phyloP scores from a whole-genome alignment of 768 basidiomycete genomes.

The Pulveroboletus sp. region DNA sequence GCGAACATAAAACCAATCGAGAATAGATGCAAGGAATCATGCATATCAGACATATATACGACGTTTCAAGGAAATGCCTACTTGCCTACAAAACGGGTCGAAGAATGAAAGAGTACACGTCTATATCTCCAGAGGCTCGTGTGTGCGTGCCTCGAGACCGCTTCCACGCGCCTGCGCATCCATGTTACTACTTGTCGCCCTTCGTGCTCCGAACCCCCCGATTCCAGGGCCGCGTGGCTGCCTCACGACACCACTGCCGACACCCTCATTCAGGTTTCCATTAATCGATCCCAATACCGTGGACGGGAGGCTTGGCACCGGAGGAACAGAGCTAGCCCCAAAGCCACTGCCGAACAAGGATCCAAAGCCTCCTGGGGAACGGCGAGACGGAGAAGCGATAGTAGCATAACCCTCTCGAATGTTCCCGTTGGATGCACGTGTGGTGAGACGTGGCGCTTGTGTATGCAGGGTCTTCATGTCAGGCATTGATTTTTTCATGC shows the following conservation, averaged over 20 bases:
- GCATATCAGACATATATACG: conserved; percentile 25
- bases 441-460: conserved; percentile 71
- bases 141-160: conserved; percentile 78
- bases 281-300: conserved; percentile 45
- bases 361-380: conserved; percentile 65
- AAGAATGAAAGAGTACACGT: conserved; percentile 4
- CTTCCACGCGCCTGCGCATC: conserved; percentile 47
- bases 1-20: conserved; percentile 11
- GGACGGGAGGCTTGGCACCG: conserved; percentile 72
- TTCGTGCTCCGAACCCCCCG: conserved; percentile 65
- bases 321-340: conserved; percentile 49
- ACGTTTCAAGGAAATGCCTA: conserved; percentile 15
- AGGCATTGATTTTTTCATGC: conserved; percentile 98
- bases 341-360: conserved; percentile 57
- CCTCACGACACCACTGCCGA: conserved; percentile 55
- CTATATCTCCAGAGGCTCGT: conserved; percentile 83
- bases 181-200: conserved; percentile 28
- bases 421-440: conserved; percentile 83
- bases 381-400: conserved; percentile 76
- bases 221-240: conserved; percentile 82
- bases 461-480: conserved; percentile 87
- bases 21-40: conserved; percentile 23
- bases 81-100: conserved; percentile 14
- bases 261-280: conserved; percentile 37
- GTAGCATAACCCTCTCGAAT: conserved; percentile 84